phyloP scores from a whole-genome alignment of 352 stramenopile genomes.

The Lagenidium sp. region DNA sequence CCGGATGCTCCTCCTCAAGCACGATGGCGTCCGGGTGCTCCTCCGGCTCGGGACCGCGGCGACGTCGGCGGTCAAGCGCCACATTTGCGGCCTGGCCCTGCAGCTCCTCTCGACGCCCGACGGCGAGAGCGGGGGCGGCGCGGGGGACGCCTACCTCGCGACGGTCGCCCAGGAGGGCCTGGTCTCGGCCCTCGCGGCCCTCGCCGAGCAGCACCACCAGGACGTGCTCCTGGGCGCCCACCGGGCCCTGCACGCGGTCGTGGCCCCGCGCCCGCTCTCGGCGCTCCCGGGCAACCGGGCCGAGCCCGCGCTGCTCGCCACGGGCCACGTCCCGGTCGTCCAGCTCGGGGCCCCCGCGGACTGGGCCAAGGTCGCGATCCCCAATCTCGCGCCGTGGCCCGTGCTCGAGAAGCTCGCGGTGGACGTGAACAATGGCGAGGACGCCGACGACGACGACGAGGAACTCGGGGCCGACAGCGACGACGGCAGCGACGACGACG shows the following conservation, averaged over 20 bases:
- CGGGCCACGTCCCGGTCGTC: conserved; percentile 22
- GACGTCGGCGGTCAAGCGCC: conserved; percentile 36
- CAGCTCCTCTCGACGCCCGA: conserved; percentile 45
- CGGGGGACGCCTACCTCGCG: conserved; percentile 25
- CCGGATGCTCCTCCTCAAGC: conserved; percentile 57
- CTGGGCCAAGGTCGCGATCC: conserved; percentile 47
- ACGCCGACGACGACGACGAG: conserved; percentile 17
- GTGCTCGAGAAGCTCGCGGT: conserved; percentile 24
- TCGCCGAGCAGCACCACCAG: conserved; percentile 53
- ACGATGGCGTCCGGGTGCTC: conserved; percentile 70
- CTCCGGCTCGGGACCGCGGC: conserved; percentile 36
- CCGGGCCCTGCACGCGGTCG: conserved; percentile 8
- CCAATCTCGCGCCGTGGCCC: conserved; percentile 33
- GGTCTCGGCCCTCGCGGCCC: conserved; percentile 41
- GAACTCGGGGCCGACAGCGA: conserved; percentile 36
- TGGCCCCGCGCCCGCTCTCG: conserved; percentile 11
- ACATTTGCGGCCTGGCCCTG: conserved; percentile 54
- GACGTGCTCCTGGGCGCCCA: conserved; percentile 33
- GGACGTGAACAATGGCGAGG: conserved; percentile 8
- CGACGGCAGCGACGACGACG: conserved; percentile 1
- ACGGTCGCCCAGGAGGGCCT: conserved; percentile 69
- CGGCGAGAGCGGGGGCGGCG: too few relatives aligned
- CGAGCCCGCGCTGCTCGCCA: conserved; percentile 12
- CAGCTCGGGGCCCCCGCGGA: conserved; percentile 40
- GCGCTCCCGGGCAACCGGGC: conserved; percentile 2